These are phyloP conservation scores for Globisporangium carolinianum DNA, from an alignment of 352 stramenopile species.

Conservation along the genomic window DNA sequence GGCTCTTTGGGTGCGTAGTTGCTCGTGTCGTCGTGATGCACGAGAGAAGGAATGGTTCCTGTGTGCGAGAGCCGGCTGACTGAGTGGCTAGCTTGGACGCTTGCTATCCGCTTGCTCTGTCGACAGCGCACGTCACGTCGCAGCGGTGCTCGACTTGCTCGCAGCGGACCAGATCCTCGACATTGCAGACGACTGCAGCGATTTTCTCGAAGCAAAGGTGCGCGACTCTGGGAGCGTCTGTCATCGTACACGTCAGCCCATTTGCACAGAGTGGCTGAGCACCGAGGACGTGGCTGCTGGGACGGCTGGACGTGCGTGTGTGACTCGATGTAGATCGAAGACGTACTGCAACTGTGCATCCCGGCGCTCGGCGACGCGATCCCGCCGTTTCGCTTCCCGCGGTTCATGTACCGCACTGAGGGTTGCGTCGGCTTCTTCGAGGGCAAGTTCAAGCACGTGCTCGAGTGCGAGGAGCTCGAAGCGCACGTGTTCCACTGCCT, in stretches of 20 bases:
- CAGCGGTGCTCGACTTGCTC: conserved; percentile 23
- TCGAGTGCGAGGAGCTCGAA: conserved; percentile 76
- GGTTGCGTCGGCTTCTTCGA: conserved; percentile 80
- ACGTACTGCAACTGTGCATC: conserved; percentile 65
- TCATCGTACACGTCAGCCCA: not conserved
- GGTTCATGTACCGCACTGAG: conserved; percentile 34
- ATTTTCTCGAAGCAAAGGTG: conserved; percentile 36
- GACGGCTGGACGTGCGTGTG: too few relatives aligned
- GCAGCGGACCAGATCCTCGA: conserved; percentile 21
- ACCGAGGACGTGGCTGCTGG: too few relatives aligned
- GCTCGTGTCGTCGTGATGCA: too few relatives aligned
- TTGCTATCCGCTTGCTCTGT: not conserved
- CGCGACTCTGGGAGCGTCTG: not conserved
- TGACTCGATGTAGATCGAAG: conserved; percentile 30
- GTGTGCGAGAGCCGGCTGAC: too few relatives aligned
- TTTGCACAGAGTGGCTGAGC: too few relatives aligned
- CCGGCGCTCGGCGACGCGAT: conserved; percentile 65
- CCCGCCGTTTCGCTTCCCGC: conserved; percentile 64
- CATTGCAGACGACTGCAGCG: conserved; percentile 22
- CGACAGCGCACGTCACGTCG: conserved; percentile 15
- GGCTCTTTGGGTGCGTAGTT: conserved; percentile 10
- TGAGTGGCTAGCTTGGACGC: too few relatives aligned
- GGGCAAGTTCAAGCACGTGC: conserved; percentile 69
- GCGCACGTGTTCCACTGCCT: conserved; percentile 81
- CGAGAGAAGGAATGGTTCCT: too few relatives aligned